phyloP scores from a whole-genome alignment of 495 filamentous ascomycete species.

The Podospora conica region DNA sequence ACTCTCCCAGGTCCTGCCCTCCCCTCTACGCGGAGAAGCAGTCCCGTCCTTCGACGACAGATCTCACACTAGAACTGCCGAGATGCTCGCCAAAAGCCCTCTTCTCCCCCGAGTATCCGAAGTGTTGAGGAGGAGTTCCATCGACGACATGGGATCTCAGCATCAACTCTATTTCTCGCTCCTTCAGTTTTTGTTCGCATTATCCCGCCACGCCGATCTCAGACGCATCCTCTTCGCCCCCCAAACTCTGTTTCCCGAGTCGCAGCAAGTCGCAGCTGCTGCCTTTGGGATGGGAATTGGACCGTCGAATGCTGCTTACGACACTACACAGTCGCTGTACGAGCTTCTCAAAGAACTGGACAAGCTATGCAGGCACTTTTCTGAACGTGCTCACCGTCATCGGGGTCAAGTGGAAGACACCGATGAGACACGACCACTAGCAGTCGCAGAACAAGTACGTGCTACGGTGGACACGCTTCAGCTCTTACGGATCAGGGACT shows the following conservation, averaged over 20 bases:
- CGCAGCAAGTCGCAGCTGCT: conserved; percentile 13
- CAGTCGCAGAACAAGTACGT: not conserved
- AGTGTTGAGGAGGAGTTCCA: conserved; percentile 24
- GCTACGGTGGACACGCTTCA: not conserved
- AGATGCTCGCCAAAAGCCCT: conserved; percentile 30
- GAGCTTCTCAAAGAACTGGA: not conserved
- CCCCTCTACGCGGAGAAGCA: not conserved
- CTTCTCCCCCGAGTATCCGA: conserved; percentile 24
- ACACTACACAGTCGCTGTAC: conserved; percentile 1
- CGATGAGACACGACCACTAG: not conserved
- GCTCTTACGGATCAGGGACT: not conserved
- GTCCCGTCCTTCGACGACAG: conserved; percentile 11
- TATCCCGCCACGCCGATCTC: conserved; percentile 18
- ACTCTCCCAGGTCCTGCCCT: conserved; percentile 14
- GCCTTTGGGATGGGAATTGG: not conserved
- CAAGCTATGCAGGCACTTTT: not conserved
- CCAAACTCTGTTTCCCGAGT: conserved; percentile 17
- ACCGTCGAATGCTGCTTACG: not conserved
- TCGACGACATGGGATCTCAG: conserved; percentile 24
- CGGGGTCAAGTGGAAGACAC: not conserved
- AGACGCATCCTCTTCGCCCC: conserved; percentile 10
- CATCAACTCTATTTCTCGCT: conserved; percentile 16
- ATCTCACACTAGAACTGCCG: conserved; percentile 14
- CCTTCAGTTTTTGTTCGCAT: conserved; percentile 25
- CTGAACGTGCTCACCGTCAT: not conserved